These are phyloP conservation scores for Urochloa ruziziensis DNA, from an alignment of 176 grass and related monocot species.

Conservation along the genomic window DNA sequence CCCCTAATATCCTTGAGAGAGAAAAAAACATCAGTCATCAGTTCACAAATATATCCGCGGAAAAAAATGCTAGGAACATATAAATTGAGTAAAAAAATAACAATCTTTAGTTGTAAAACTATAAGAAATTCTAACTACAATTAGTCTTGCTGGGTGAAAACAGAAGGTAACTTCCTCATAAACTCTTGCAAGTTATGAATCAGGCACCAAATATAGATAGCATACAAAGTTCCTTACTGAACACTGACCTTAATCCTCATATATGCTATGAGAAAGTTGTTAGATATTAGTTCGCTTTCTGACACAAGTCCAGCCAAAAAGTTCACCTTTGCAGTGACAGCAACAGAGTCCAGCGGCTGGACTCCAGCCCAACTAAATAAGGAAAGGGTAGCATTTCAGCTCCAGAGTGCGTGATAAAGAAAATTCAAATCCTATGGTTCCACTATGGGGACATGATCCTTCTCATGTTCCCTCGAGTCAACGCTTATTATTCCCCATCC, in stretches of 20 bases:
- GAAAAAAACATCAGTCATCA: constrained; percentile 7
- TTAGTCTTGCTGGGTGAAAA: not conserved
- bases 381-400: not conserved
- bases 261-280: not conserved
- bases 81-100: not conserved
- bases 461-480: not conserved
- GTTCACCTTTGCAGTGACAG: not conserved
- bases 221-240: not conserved
- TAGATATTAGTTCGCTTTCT: not conserved
- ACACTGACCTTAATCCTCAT: not conserved
- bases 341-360: not conserved
- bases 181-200: not conserved
- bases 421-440: not conserved
- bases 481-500: not conserved
- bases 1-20: constrained; percentile 52
- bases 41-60: not conserved
- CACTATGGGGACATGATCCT: not conserved
- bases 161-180: not conserved
- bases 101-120: not conserved
- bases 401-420: not conserved
- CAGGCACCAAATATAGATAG: not conserved
- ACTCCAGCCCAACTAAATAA: not conserved
- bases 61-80: not conserved
- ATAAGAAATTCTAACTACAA: not conserved
- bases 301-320: not conserved